Base-by-base conservation (phyloP, 1,284 basidiomycete genomes). In the Salmacisia buchloeana region DNA sequence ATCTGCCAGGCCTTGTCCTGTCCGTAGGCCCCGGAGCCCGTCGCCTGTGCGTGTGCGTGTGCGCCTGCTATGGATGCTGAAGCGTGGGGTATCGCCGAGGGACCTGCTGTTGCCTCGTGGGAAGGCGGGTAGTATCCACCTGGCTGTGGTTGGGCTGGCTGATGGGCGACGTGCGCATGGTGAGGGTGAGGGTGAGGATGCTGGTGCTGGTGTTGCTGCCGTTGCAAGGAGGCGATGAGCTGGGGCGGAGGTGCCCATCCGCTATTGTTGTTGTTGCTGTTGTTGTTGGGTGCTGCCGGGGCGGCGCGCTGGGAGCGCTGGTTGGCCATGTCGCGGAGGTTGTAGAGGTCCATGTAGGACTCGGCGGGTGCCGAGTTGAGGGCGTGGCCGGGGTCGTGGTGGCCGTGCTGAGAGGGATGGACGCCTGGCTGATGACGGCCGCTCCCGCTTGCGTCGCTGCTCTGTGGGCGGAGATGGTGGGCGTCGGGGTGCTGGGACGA, bases 1-100 rank as follows among this genome's bases (percentile, higher is more conserved):
- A 73, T 63, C 60, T 74, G 72, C 73, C 70, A 74, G 2, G 69
- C 67, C 39, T 66, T 66, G 63, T 71, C 68, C 60, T 68, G 70
- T 15, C 71, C 71, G 31, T 74, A 74, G 0, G 66, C 72, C 23
- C 46, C 46, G 12, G 46, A 52, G 25, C 23, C 9, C 9, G 46
- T 52, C 9, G 46, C 46, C 21, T 52, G 46, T 25, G 29, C 29
- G 15, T 15, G 18, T 34, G 23, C 36, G 18, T 38, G 9, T 38
- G 36, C 36, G 1, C 69, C 68, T 10, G 68, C 62, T 1, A 54
- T 60, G 1, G 68, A 63, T 6, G 61, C 27, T 12, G 60, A 52
- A 25, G 25, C n/a, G n/a, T n/a, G n/a, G n/a, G n/a, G n/a, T n/a
- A n/a, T n/a, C n/a, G n/a, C n/a, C n/a, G n/a, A n/a, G n/a, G n/a